These are phyloP conservation scores for Lunularia cruciata DNA, from an alignment of 225 moss, liverwort and hornwort genomes.

Conservation along the genomic window DNA sequence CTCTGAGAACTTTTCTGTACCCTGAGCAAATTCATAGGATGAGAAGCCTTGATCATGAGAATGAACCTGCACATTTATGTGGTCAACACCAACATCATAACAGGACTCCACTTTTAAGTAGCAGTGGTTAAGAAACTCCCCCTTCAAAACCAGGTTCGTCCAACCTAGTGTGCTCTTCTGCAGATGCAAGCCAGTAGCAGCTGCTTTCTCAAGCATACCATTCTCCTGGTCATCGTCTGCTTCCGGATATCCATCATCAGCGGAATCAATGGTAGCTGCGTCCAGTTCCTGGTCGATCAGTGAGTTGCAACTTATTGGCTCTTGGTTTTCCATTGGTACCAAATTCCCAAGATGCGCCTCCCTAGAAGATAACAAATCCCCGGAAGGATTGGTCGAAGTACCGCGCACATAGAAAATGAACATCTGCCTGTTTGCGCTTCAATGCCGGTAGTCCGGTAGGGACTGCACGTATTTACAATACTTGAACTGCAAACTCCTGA, in stretches of 20 bases:
- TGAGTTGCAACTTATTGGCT: neutral
- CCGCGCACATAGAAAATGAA: too few species aligned
- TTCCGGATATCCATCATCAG: neutral
- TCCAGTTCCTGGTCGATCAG: neutral
- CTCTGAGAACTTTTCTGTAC: neutral
- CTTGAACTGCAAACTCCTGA: neutral
- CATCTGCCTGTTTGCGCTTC: too few species aligned
- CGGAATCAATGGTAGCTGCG: neutral
- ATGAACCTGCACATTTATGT: neutral
- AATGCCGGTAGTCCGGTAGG: too few species aligned
- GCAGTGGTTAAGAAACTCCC: neutral
- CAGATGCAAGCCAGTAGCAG: neutral
- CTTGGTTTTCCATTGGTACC: too few species aligned
- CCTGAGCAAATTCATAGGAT: neutral
- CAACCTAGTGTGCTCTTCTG: too few species aligned
- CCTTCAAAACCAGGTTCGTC: too few species aligned
- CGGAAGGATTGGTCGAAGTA: too few species aligned
- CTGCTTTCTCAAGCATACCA: too few species aligned
- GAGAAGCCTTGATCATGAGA: conserved; percentile 7
- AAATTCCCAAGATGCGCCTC: too few species aligned
- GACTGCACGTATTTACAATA: neutral
- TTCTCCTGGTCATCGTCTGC: neutral
- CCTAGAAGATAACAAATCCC: too few species aligned
- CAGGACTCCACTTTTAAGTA: neutral
- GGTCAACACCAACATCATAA: neutral